phyloP scores from a whole-genome alignment of 1,284 basidiomycete species.

The Leccinum pallidistipes region DNA sequence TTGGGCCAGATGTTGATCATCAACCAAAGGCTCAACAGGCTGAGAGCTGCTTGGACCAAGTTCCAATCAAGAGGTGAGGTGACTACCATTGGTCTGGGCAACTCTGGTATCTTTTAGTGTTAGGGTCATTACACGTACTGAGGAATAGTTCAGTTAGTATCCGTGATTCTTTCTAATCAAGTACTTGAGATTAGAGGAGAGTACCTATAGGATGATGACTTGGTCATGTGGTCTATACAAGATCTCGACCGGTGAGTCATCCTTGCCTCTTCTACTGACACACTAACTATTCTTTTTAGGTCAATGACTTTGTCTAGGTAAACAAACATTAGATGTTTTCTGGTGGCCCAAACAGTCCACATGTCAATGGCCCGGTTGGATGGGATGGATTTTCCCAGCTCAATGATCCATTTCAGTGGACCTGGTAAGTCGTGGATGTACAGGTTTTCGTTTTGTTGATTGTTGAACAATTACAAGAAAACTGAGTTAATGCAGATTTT shows the following conservation, averaged over 20 bases:
- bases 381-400: no score
- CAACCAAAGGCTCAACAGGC: not conserved
- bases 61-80: not conserved
- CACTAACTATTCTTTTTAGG: not conserved
- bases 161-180: no score
- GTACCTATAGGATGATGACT: conserved; percentile 1
- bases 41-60: not conserved
- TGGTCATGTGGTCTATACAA: conserved; percentile 4
- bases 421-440: no score
- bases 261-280: not conserved
- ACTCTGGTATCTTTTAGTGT: no score
- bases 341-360: conserved; percentile 14
- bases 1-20: not conserved
- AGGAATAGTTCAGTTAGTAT: no score
- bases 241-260: not conserved
- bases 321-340: conserved; percentile 5
- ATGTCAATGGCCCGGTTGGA: no score
- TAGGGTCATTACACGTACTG: no score
- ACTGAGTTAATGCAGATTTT: no score
- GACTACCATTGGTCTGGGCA: no score
- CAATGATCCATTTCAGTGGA: no score
- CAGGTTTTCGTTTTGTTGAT: no score
- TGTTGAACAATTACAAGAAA: no score
- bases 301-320: not conserved
- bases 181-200: not conserved